Conservation (phyloP, 257 asterid genomes). For the Solanum sejunctum region DNA sequence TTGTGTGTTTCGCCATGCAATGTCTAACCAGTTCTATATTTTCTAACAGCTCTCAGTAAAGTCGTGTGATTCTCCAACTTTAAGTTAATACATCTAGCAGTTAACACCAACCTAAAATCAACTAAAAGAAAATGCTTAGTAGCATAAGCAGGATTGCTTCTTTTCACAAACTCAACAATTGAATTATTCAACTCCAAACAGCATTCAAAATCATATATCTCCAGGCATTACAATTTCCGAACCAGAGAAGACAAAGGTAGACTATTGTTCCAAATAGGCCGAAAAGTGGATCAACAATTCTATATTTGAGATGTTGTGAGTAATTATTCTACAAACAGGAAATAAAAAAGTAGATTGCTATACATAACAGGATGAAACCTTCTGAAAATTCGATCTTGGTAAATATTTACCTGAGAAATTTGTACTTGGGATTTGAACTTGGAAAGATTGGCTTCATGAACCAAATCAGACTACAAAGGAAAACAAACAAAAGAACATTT, state of each 20-base stretch:
- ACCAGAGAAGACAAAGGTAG: neutral
- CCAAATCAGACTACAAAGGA: slow-evolving; percentile 26
- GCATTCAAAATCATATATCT: neutral
- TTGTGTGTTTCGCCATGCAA: neutral
- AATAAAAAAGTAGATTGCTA: neutral
- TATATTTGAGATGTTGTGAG: neutral
- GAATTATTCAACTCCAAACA: neutral
- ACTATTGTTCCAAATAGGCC: neutral
- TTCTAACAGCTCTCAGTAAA: neutral
- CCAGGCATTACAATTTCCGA: neutral
- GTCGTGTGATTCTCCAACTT: neutral
- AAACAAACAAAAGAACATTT: neutral
- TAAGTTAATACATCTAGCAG: neutral
- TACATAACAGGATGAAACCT: neutral
- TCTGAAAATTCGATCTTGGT: neutral
- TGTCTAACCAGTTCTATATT: neutral
- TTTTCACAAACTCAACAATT: neutral
- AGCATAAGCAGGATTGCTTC: neutral
- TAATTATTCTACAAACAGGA: neutral
- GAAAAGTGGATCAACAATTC: neutral
- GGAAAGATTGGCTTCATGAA: slow-evolving; percentile 35
- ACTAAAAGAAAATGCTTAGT: neutral
- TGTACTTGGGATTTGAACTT: slow-evolving; percentile 46
- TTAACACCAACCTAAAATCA: neutral
- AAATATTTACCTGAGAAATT: slow-evolving; percentile 40